A percentile compares a stretch with the other conserved stretches of the same genome.
These are phyloP conservation scores for Thecaphora frezii DNA, from an alignment of 1,284 basidiomycete genomes.

Conservation along the genomic window DNA sequence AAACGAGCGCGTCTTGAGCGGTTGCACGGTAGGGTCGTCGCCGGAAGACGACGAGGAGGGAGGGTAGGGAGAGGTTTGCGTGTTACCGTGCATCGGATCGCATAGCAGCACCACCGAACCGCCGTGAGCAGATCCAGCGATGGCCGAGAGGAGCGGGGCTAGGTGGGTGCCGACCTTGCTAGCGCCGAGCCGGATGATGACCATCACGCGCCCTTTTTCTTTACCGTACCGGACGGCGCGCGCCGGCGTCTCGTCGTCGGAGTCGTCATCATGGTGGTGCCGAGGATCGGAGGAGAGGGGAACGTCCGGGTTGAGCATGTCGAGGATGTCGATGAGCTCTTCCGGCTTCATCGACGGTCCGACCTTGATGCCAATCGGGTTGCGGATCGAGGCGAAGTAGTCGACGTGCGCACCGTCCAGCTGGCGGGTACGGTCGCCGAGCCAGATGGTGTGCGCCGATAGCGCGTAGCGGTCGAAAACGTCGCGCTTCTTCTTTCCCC, in stretches of 20 bases:
- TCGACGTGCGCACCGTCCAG: conserved; percentile 90
- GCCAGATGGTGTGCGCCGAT: conserved; percentile 93
- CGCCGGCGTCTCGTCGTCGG: conserved; percentile 8
- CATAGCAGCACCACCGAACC: conserved; percentile 84
- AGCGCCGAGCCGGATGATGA: conserved; percentile 92
- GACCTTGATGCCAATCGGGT: conserved; percentile 95
- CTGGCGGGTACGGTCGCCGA: conserved; percentile 94
- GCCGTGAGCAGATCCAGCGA: conserved; percentile 73
- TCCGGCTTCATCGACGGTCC: conserved; percentile 80
- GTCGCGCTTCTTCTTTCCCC: neutral
- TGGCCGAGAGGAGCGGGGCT: conserved; percentile 78
- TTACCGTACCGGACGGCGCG: conserved; percentile 48
- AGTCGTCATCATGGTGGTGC: neutral
- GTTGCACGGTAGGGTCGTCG: conserved; percentile 37
- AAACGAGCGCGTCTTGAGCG: conserved; percentile 74
- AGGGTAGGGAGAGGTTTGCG: conserved; percentile 47
- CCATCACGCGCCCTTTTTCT: conserved; percentile 78
- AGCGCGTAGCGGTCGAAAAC: conserved; percentile 71
- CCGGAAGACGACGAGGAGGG: conserved; percentile 32
- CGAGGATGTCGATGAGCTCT: conserved; percentile 78
- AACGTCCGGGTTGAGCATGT: conserved; percentile 75
- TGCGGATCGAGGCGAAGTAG: conserved; percentile 75
- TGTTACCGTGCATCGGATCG: conserved; percentile 95
- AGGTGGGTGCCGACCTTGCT: conserved; percentile 71
- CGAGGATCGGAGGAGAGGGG: conserved; percentile 7